These are phyloP conservation scores for Berkeleyomyces basicola DNA, from an alignment of 2,329 filamentous ascomycete genomes.

Conservation along the genomic window DNA sequence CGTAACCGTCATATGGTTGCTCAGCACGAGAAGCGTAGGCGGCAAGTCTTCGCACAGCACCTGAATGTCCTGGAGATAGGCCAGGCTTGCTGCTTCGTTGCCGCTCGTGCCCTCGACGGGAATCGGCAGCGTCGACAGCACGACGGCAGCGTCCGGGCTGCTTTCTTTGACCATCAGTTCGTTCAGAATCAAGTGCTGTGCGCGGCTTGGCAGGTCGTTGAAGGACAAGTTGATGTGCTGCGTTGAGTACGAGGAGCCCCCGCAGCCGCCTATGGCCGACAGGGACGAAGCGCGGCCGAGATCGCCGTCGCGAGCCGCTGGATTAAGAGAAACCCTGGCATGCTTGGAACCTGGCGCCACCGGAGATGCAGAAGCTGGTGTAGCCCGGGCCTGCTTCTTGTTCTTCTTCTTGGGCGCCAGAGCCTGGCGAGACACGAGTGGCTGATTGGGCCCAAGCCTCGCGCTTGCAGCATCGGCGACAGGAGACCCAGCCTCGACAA, in stretches of 20 bases:
- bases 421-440: neutral
- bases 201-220: conserved; percentile 70
- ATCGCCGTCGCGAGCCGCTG: neutral
- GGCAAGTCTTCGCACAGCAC: conserved; percentile 62
- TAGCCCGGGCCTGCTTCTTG: neutral
- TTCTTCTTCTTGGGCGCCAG: neutral
- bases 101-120: conserved; percentile 60
- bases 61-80: conserved; percentile 63
- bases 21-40: conserved; percentile 62
- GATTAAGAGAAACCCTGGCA: neutral
- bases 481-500: conserved; percentile 32
- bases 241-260: conserved; percentile 32
- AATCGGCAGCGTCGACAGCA: conserved; percentile 72
- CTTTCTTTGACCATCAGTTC: conserved; percentile 60
- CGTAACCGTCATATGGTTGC: conserved; percentile 81
- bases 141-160: conserved; percentile 48
- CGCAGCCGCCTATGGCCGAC: neutral
- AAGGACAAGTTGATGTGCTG: conserved; percentile 58
- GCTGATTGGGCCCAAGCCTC: neutral
- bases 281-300: neutral
- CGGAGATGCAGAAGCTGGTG: neutral
- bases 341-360: neutral
- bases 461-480: neutral
- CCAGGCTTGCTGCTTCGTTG: conserved; percentile 52
- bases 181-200: conserved; percentile 75